A percentile compares a stretch with the other conserved stretches of the same genome.
Conservation (phyloP, 2,329 filamentous ascomycete species). For the Fusarium torreyae region DNA sequence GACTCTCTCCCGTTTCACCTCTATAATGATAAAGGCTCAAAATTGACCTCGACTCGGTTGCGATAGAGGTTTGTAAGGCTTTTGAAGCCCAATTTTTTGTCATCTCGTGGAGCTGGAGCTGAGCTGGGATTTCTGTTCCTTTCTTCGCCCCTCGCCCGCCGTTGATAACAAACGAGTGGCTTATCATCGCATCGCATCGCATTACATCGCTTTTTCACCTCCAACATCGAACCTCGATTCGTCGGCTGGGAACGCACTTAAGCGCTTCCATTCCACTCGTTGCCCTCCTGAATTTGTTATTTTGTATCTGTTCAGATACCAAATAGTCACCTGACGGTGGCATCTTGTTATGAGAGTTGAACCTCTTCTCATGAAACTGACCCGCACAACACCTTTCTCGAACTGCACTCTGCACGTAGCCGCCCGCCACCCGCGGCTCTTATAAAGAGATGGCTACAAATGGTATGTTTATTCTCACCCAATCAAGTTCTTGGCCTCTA, state of each 20-base stretch:
- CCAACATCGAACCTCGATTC: constrained; percentile 25
- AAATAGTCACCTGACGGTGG: constrained; percentile 12
- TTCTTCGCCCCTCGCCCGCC: constrained; percentile 36
- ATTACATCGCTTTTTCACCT: constrained; percentile 35
- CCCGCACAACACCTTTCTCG: constrained; percentile 40
- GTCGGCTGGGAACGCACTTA: constrained; percentile 10
- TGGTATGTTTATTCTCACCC: constrained; percentile 43
- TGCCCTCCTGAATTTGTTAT: constrained; percentile 12
- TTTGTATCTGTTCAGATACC: constrained; percentile 1
- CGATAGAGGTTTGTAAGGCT: constrained; percentile 6
- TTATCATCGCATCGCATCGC: constrained; percentile 47
- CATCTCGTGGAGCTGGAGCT: constrained; percentile 27
- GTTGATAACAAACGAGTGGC: constrained; percentile 47
- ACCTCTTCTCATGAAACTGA: constrained; percentile 36
- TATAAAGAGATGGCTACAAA: constrained; percentile 53
- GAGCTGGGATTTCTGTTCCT: constrained; percentile 2
- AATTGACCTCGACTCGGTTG: constrained; percentile 5
- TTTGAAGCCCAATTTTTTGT: constrained; percentile 6
- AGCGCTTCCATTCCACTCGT: constrained; percentile 26
- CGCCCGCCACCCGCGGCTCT: constrained; percentile 41
- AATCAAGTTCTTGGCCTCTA: background rate
- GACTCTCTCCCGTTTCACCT: constrained; percentile 1
- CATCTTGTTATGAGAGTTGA: constrained; percentile 46
- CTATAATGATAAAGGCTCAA: constrained; percentile 1
- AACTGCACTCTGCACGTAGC: constrained; percentile 45